These are phyloP conservation scores for Pseudonectria foliicola DNA, from an alignment of 2,329 filamentous ascomycete species.

Conservation along the genomic window DNA sequence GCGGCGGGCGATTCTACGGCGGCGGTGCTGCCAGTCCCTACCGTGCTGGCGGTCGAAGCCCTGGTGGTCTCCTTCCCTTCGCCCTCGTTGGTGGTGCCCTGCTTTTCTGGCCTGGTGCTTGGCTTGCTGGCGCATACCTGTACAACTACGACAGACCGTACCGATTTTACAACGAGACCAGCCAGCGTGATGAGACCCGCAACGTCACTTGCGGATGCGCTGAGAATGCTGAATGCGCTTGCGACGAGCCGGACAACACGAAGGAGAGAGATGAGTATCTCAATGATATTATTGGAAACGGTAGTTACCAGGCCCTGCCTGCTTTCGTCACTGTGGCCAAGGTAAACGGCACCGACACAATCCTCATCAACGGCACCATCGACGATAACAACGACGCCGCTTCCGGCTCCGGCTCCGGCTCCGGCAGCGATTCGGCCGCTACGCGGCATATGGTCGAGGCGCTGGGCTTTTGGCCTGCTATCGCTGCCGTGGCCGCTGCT, in stretches of 20 bases:
- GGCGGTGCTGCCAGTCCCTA: slow-evolving; percentile 60
- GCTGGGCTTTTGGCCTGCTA: slow-evolving; percentile 44
- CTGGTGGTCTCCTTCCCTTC: slow-evolving; percentile 46
- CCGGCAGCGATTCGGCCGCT: slow-evolving; percentile 21
- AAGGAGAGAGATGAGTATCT: slow-evolving; percentile 39
- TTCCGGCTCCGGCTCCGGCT: neutral
- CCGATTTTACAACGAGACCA: slow-evolving; percentile 43
- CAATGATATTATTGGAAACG: slow-evolving; percentile 57
- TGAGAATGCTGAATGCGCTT: slow-evolving; percentile 46
- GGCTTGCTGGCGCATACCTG: slow-evolving; percentile 56
- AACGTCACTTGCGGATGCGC: slow-evolving; percentile 45
- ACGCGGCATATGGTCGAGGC: slow-evolving; percentile 28
- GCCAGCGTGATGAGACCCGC: slow-evolving; percentile 30
- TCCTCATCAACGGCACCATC: slow-evolving; percentile 66
- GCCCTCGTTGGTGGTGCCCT: slow-evolving; percentile 43
- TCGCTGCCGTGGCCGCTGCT: slow-evolving; percentile 36
- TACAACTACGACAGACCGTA: slow-evolving; percentile 43
- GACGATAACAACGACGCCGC: slow-evolving; percentile 32
- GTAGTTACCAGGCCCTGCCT: slow-evolving; percentile 53
- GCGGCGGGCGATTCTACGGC: slow-evolving; percentile 58
- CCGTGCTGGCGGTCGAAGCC: slow-evolving; percentile 42
- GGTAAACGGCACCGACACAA: slow-evolving; percentile 54
- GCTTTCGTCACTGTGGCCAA: slow-evolving; percentile 52
- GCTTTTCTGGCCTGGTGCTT: slow-evolving; percentile 57
- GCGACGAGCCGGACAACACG: slow-evolving; percentile 58